These are phyloP conservation scores for Aspergillus aculeatus DNA, from an alignment of 2,329 filamentous ascomycete species.

Conservation along the genomic window DNA sequence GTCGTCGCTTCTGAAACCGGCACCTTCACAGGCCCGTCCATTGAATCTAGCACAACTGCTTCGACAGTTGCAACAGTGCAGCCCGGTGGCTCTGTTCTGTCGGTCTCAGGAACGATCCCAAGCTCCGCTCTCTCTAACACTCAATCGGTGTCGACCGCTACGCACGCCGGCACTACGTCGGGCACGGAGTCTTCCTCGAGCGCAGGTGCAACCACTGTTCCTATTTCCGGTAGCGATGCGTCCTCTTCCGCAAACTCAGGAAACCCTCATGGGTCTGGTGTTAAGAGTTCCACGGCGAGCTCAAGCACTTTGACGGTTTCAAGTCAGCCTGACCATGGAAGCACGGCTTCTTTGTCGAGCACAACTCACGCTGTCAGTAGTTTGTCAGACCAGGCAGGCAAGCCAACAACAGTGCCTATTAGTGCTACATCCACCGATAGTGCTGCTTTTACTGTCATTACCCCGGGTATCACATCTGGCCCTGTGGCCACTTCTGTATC, in stretches of 20 bases:
- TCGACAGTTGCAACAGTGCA: not conserved
- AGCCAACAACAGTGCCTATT: not conserved
- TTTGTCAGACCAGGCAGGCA: not conserved
- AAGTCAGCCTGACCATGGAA: not conserved
- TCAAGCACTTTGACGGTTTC: not conserved
- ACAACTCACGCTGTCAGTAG: not conserved
- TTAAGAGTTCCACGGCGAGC: not conserved
- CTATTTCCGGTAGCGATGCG: not conserved
- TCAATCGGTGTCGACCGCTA: conserved; percentile 12
- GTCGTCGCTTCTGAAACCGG: not conserved
- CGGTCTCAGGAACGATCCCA: conserved; percentile 4
- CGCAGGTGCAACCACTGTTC: not conserved
- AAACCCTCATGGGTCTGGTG: not conserved
- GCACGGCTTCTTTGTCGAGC: not conserved
- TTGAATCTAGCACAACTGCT: not conserved
- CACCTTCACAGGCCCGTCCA: not conserved
- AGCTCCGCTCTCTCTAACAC: conserved; percentile 14
- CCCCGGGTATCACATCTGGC: not conserved
- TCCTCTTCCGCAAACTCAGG: not conserved
- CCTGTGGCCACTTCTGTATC: not conserved
- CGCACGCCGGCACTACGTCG: conserved; percentile 1
- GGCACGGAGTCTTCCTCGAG: conserved; percentile 1
- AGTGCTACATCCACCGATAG: not conserved
- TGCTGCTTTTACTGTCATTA: not conserved
- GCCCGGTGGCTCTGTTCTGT: not conserved